Evolutionary conservation across 495 filamentous ascomycete species (phyloP), one percentile per base, ranked within the genome.

Genomic region (Xanthoparmelia taractica): DNA sequence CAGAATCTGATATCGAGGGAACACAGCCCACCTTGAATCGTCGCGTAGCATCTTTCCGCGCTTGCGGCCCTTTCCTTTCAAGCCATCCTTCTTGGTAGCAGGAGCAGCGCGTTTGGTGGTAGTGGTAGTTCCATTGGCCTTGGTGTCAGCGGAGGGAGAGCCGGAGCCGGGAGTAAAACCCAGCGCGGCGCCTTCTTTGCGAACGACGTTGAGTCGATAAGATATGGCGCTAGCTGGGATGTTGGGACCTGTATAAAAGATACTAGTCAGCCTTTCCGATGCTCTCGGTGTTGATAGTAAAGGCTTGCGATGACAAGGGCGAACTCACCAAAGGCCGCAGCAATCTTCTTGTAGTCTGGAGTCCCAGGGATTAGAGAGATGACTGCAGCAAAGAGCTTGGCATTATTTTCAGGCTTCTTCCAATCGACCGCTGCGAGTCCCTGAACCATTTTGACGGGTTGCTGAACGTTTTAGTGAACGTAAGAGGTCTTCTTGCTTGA

Each of bases 311-410:
- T 10, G 8, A 41, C 10, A 15, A 27, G 12, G 25, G 12, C 4
- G 11, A 10, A 52, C 65, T 55, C 45, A 64, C 65, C 65, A 23
- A 66, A 67, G 4, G 20, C 33, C 33, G 43, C 45, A 4, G 61
- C 65, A 0, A 67, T 36, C 8, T 47, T 55, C n/a, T 27, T 57
- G 17, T 29, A 36, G 17, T 67, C 41, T 0, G 25, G 27, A 2
- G 33, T 43, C 8, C 43, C 52, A 25, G 11, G 25, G 20, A 48
- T 2, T 2, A 55, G 56, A 27, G 59, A 27, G 10, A 60, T 12
- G 8, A 57, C 41, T 1, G 64, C 52, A 6, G 43, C 48, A 17
- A 50, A 45, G 27, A 67, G 55, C 25, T 67, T 67, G 8, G 61
- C 7, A 13, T 67, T 57, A 31, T 67, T 63, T 13, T 60, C 65